Conservation (phyloP, 1,139 yeast genomes). For the Debaryomyces udenii region DNA sequence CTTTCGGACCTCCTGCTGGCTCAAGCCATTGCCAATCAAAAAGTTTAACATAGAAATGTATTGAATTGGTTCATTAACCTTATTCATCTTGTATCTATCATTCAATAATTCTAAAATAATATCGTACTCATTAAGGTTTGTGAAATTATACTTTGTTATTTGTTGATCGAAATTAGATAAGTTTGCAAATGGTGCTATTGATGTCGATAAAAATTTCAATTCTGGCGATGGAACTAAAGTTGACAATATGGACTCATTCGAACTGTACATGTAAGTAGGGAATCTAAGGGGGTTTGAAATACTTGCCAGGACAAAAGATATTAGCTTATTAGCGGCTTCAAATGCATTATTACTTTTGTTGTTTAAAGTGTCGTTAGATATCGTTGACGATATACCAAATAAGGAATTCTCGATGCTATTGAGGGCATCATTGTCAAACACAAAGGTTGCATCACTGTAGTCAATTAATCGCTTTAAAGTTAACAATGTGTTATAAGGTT, state of each 20-base stretch:
- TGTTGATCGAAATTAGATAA: conserved; percentile 24
- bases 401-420: conserved; percentile 62
- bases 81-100: conserved; percentile 77
- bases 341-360: conserved; percentile 49
- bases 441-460: conserved; percentile 81
- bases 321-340: conserved; percentile 80
- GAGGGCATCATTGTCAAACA: conserved; percentile 88
- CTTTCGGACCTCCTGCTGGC: conserved; percentile 77
- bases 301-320: conserved; percentile 82
- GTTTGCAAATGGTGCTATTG: conserved; percentile 79
- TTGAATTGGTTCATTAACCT: conserved; percentile 45
- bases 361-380: conserved; percentile 13
- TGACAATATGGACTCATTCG: conserved; percentile 79
- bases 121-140: conserved; percentile 79
- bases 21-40: conserved; percentile 66
- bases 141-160: conserved; percentile 49
- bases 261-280: conserved; percentile 90
- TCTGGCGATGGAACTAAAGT: conserved; percentile 88
- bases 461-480: conserved; percentile 82
- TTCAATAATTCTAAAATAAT: conserved; percentile 80
- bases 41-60: conserved; percentile 77
- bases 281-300: conserved; percentile 86
- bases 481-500: conserved; percentile 88
- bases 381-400: conserved; percentile 36
- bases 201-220: conserved; percentile 81